phyloP scores from a whole-genome alignment of 1,284 basidiomycete species.

The Apiotrichum montevideense region DNA sequence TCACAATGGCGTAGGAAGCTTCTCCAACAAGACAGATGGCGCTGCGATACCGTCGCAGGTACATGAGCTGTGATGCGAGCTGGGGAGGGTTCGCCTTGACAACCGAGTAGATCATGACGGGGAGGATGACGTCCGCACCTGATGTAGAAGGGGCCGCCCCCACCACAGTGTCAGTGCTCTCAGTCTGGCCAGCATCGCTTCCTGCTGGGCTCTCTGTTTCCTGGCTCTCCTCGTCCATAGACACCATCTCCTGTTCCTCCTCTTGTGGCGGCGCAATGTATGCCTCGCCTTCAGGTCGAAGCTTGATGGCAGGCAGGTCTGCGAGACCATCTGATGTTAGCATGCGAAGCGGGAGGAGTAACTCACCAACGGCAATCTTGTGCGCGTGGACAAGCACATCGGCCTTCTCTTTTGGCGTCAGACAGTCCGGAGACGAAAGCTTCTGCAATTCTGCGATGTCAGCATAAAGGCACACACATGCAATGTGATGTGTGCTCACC shows the following conservation, averaged over 20 bases:
- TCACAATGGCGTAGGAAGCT: conserved; percentile 85
- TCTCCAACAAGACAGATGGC: conserved; percentile 69
- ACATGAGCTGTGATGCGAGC: conserved; percentile 78
- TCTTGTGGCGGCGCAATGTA: conserved; percentile 26
- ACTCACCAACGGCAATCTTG: conserved; percentile 59
- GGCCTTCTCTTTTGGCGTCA: conserved; percentile 71
- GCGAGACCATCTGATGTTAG: conserved; percentile 33
- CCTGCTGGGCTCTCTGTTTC: neutral
- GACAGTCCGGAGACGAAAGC: conserved; percentile 55
- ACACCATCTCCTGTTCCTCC: neutral
- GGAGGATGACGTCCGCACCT: conserved; percentile 52
- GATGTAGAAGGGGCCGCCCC: conserved; percentile 27
- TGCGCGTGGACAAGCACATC: conserved; percentile 73
- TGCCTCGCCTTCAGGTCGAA: conserved; percentile 46
- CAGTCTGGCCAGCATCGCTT: neutral
- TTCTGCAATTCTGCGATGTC: conserved; percentile 58
- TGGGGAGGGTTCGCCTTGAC: conserved; percentile 81
- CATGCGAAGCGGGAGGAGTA: neutral
- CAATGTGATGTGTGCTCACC: conserved; percentile 51
- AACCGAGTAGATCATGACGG: conserved; percentile 82
- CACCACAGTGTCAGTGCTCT: conserved; percentile 5
- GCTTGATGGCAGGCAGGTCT: conserved; percentile 38
- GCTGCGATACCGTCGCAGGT: conserved; percentile 72
- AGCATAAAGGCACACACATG: neutral
- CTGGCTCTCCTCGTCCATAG: neutral